Percentiles rank a stretch among this genome's conserved stretches.
phyloP scores from a whole-genome alignment of 129 eudicot species.

The Flaveria brownii region DNA sequence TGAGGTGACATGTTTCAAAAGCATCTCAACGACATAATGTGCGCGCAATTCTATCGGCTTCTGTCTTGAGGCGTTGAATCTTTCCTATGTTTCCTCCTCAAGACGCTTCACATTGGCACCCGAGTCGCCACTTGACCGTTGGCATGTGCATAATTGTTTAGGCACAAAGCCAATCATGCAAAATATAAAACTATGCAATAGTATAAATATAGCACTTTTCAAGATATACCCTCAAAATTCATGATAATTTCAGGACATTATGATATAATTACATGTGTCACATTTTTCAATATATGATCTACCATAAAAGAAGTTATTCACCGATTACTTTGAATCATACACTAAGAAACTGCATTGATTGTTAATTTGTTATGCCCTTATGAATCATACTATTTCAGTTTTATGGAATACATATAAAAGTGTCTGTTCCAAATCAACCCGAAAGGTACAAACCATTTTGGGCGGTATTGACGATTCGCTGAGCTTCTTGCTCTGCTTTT shows the following conservation, averaged over 20 bases:
- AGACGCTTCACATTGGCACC: conserved; percentile 87
- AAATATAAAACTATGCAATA: not conserved
- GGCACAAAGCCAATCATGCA: not conserved
- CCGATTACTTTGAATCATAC: not conserved
- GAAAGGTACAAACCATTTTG: too few relatives aligned
- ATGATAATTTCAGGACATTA: too few relatives aligned
- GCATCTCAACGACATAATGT: conserved; percentile 68
- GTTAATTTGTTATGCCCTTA: not conserved
- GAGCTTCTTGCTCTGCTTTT: too few relatives aligned
- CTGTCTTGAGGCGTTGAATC: conserved; percentile 55
- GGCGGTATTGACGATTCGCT: too few relatives aligned
- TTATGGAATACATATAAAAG: too few relatives aligned
- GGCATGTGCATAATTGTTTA: not conserved
- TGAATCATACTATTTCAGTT: not conserved
- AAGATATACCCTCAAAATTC: too few relatives aligned
- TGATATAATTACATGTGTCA: too few relatives aligned
- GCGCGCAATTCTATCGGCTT: conserved; percentile 66
- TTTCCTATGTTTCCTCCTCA: conserved; percentile 69
- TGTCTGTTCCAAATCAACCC: too few relatives aligned
- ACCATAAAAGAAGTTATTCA: not conserved
- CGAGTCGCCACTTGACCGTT: conserved; percentile 86
- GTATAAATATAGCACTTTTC: too few relatives aligned
- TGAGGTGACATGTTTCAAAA: conserved; percentile 63
- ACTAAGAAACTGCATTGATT: too few relatives aligned
- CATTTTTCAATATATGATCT: too few relatives aligned